These are phyloP conservation scores for Kandelia obovata DNA, from an alignment of 345 rosid species.

Conservation along the genomic window DNA sequence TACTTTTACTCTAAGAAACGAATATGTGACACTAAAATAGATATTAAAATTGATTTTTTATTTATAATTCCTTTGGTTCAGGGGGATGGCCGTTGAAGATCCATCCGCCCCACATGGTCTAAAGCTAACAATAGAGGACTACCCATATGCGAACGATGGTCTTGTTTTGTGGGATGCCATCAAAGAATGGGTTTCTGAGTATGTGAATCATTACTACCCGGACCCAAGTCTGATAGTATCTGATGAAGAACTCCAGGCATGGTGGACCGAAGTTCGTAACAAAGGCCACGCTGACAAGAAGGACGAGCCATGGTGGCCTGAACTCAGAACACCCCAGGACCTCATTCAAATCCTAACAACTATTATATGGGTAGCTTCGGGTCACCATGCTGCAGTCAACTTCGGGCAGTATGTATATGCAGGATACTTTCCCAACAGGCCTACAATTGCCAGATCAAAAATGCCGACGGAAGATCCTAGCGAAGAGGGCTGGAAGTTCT, in stretches of 20 bases:
- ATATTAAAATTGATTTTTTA: too few species aligned
- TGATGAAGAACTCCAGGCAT: constrained; percentile 52
- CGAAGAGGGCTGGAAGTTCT: constrained; percentile 28
- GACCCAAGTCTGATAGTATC: constrained; percentile 20
- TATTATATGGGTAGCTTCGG: constrained; percentile 45
- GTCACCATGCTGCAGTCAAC: constrained; percentile 55
- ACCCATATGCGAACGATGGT: constrained; percentile 61
- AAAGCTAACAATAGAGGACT: constrained; percentile 48
- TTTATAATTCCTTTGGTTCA: constrained; percentile 7
- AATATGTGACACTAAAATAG: too few species aligned
- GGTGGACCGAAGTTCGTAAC: constrained; percentile 50
- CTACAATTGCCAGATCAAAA: constrained; percentile 37
- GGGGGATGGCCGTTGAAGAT: constrained; percentile 63
- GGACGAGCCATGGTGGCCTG: constrained; percentile 54
- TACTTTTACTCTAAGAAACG: too few species aligned
- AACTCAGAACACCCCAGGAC: constrained; percentile 29
- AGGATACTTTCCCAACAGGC: constrained; percentile 52
- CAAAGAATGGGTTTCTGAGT: constrained; percentile 43
- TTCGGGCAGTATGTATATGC: constrained; percentile 54
- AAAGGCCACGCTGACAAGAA: constrained; percentile 57
- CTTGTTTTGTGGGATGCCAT: constrained; percentile 45
- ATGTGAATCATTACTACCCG: constrained; percentile 46
- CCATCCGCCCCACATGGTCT: constrained; percentile 50
- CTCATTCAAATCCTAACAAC: constrained; percentile 39
- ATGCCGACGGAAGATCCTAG: constrained; percentile 42